Evolutionary conservation across 768 basidiomycete species (phyloP).

Genomic region (Tulasnella sp.): DNA sequence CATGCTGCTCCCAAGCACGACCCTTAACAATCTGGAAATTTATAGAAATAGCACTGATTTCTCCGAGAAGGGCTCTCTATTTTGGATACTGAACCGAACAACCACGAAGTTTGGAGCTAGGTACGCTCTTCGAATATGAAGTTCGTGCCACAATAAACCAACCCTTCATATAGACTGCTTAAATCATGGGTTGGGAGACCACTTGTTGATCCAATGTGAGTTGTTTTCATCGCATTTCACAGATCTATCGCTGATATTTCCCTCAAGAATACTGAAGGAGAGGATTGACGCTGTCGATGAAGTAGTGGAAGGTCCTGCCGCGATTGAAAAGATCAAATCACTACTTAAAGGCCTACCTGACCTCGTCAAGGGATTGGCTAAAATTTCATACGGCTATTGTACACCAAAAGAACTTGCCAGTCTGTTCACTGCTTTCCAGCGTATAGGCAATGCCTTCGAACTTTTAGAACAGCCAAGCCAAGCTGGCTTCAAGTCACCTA

Average conservation of each 20-base stretch:
- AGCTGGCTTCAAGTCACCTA: constrained; percentile 45
- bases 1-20: constrained; percentile 84
- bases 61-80: constrained; percentile 56
- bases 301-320: constrained; percentile 47
- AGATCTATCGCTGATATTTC: background rate
- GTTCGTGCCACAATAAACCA: background rate
- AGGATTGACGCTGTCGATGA: constrained; percentile 80
- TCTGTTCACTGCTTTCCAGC: constrained; percentile 62
- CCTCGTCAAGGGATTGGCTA: constrained; percentile 68
- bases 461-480: constrained; percentile 31
- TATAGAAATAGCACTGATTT: constrained; percentile 81
- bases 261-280: constrained; percentile 49
- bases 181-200: constrained; percentile 80
- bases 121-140: background rate
- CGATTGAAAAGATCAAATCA: constrained; percentile 51
- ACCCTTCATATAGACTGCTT: constrained; percentile 31
- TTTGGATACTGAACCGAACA: constrained; percentile 79
- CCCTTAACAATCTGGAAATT: constrained; percentile 82
- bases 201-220: constrained; percentile 55
- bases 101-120: constrained; percentile 81
- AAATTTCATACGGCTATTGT: constrained; percentile 87
- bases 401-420: constrained; percentile 69
- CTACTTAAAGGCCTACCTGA: constrained; percentile 71
- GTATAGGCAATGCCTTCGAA: constrained; percentile 52
- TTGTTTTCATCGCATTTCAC: constrained; percentile 5